Base-by-base conservation (phyloP, 306 rosid species). In the Citrullus mucosospermus region DNA sequence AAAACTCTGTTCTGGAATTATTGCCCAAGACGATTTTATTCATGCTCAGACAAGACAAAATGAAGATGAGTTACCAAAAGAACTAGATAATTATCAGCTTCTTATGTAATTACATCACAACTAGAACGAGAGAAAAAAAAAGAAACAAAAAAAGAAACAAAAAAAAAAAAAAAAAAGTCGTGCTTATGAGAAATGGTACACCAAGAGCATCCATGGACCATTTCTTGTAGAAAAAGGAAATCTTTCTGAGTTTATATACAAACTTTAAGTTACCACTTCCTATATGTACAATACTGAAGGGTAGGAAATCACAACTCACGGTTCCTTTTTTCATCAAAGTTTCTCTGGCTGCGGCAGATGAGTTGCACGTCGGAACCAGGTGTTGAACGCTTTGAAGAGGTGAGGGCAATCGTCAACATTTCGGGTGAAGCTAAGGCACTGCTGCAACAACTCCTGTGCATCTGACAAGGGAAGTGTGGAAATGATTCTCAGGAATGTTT, bases 331-430 rank as follows among this genome's bases (percentile, higher is more conserved):
- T 69, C 48, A 51, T 51, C 62, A 32, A 53, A 51, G 78, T 62
- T 75, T 61, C 75, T 80, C 88, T 11, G 81, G 78, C 75, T 76
- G 88, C 0, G 83, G 78, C 22, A 91, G 86, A 30, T 46, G 86
- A 2, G 88, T 85, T 13, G 96, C 93, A 18, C 97, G 98, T 41
- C 93, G 90, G 85, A 95, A 95, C 98, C 98, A 95, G 78, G 93
- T 95, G 82, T 95, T 85, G 87, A 95, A 95, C 2, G 97, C 98
- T 2, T 78, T 82, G 22, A 92, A 84, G 84, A 95, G 83, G 86
- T 95, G 98, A 48, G 92, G 91, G 72, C 98, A 95, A 50, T 95
- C 98, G 28, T 94, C 98, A 5, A 89, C 92, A 61, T 88, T 87
- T 75, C 97, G 84, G 50, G 96, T 89, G 80, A 95, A 92, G 88